A percentile compares a stretch with the other conserved stretches of the same genome.
phyloP scores from a whole-genome alignment of 2,329 filamentous ascomycete species.

The Trichoderma citrinoviride region DNA sequence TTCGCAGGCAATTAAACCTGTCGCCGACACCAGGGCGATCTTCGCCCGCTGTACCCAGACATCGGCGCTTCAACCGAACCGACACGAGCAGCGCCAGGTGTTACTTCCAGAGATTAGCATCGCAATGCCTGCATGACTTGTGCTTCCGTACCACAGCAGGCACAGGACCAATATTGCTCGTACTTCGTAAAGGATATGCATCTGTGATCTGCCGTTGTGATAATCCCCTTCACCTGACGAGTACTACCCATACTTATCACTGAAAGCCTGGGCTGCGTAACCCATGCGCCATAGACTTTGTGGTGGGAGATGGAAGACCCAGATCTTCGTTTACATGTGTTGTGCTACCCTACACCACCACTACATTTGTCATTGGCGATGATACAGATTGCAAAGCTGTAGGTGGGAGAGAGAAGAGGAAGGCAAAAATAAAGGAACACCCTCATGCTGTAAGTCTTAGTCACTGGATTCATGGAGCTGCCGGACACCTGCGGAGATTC shows the following conservation, averaged over 20 bases:
- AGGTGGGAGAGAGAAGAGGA: neutral
- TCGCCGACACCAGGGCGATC: slow-evolving; percentile 8
- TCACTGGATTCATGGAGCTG: too few species aligned
- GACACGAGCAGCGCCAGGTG: neutral
- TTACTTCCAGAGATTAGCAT: neutral
- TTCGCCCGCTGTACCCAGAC: neutral
- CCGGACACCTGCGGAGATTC: too few species aligned
- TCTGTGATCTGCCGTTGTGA: neutral
- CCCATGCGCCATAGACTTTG: neutral
- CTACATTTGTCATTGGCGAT: neutral
- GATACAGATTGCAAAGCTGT: neutral
- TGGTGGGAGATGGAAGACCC: neutral
- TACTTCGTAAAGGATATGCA: neutral
- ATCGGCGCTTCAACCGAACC: neutral
- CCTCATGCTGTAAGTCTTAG: too few species aligned
- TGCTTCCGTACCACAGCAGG: neutral
- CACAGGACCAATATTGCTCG: neutral
- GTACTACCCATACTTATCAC: neutral
- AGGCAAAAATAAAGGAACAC: too few species aligned
- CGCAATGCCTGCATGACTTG: neutral
- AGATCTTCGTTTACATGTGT: neutral
- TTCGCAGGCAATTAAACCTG: slow-evolving; percentile 11
- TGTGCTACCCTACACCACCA: neutral
- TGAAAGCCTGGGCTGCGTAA: neutral
- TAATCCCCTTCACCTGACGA: neutral